Evolutionary conservation across 805 yeast species (phyloP).

Genomic region (Cyberlindnera samutprakarnensis): DNA sequence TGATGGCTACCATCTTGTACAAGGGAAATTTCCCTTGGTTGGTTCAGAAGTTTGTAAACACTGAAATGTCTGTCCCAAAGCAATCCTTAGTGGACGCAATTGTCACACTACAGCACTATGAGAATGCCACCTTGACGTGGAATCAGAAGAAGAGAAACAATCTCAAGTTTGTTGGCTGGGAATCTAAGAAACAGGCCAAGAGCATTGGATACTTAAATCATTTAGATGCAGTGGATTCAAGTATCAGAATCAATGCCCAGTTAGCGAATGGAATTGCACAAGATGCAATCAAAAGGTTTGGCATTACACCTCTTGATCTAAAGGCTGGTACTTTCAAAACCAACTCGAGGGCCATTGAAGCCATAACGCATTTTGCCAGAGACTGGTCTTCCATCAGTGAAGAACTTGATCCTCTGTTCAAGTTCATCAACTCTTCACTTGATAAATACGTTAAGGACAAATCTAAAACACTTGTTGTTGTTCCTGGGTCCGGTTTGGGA

Average conservation of each 20-base stretch:
- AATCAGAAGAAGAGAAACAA: conserved; percentile 38
- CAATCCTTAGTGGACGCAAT: conserved; percentile 31
- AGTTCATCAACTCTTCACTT: conserved; percentile 42
- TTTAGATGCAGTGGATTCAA: conserved; percentile 39
- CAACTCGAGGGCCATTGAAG: conserved; percentile 50
- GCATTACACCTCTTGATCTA: conserved; percentile 38
- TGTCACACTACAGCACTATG: conserved; percentile 39
- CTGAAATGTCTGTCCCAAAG: conserved; percentile 17
- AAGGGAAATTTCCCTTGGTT: conserved; percentile 18
- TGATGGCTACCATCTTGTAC: conserved; percentile 24
- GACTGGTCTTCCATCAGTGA: conserved; percentile 60
- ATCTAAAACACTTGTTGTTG: conserved; percentile 43
- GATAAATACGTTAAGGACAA: conserved; percentile 23
- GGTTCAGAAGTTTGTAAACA: conserved; percentile 15
- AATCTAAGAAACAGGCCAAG: conserved; percentile 48
- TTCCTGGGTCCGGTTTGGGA: conserved; percentile 90
- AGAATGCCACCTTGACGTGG: conserved; percentile 30
- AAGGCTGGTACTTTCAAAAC: conserved; percentile 20
- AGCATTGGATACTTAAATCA: conserved; percentile 48
- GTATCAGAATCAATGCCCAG: conserved; percentile 39
- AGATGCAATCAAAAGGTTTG: conserved; percentile 26
- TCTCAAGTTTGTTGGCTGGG: conserved; percentile 40
- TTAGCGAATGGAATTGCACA: conserved; percentile 40
- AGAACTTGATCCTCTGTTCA: conserved; percentile 47
- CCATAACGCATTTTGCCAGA: conserved; percentile 67